Conservation (phyloP, 75 land plant genomes). For the Pseudotsuga menziesii region DNA sequence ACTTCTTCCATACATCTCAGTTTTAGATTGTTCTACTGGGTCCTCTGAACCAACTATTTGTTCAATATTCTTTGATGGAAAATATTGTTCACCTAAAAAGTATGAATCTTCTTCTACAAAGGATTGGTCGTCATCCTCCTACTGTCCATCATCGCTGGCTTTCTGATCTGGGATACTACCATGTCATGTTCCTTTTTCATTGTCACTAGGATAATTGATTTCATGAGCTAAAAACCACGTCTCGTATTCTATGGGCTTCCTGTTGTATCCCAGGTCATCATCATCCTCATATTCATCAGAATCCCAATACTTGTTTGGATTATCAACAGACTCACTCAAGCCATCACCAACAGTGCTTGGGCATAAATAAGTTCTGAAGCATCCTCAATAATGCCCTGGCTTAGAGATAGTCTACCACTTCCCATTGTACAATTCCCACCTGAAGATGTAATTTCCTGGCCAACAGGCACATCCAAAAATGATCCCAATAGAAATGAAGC, state of each 20-base stretch:
- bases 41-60: too few species aligned
- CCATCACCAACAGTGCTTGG: slow-evolving; percentile 91
- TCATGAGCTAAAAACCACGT: too few species aligned
- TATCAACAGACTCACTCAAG: slow-evolving; percentile 79
- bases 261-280: slow-evolving; percentile 93
- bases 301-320: slow-evolving; percentile 95
- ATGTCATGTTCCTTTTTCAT: too few species aligned
- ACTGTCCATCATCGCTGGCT: too few species aligned
- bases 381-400: slow-evolving; percentile 97
- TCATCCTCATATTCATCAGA: slow-evolving; percentile 99
- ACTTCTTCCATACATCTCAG: too few species aligned
- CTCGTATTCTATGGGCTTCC: slow-evolving; percentile 98
- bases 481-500: slow-evolving; percentile 63
- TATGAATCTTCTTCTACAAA: too few species aligned
- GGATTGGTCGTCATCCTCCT: too few species aligned
- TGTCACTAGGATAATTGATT: too few species aligned
- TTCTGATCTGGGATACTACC: too few species aligned
- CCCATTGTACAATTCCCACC: slow-evolving; percentile 59
- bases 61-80: too few species aligned
- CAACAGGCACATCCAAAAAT: slow-evolving; percentile 78
- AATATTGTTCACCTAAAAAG: too few species aligned
- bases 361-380: slow-evolving; percentile 81
- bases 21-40: too few species aligned
- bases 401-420: slow-evolving; percentile 82
- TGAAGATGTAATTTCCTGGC: slow-evolving; percentile 79